These are phyloP conservation scores for Zygoascus sp. DNA, from an alignment of 1,139 yeast species.

Conservation along the genomic window DNA sequence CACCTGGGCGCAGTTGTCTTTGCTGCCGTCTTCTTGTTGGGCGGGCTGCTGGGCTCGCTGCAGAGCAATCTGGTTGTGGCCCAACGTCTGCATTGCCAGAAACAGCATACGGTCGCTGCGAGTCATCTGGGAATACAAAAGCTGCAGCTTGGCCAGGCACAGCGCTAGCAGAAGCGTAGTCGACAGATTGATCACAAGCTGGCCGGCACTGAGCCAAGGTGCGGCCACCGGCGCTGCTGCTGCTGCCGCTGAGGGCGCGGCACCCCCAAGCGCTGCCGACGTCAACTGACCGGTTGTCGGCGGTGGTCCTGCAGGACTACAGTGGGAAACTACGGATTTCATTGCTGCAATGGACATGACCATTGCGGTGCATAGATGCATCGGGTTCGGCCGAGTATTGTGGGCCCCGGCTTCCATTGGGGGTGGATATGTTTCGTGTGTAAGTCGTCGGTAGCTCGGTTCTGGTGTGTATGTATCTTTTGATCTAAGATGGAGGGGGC, in stretches of 20 bases:
- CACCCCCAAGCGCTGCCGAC: too few relatives aligned
- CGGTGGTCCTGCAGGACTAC: neutral
- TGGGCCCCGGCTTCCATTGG: neutral
- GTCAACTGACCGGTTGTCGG: too few relatives aligned
- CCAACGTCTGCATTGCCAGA: slow-evolving; percentile 1
- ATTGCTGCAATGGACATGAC: neutral
- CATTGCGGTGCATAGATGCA: neutral
- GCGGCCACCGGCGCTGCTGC: too few relatives aligned
- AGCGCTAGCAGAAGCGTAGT: neutral
- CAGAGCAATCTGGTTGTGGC: slow-evolving; percentile 2
- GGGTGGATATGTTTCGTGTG: too few relatives aligned
- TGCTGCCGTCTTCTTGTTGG: neutral
- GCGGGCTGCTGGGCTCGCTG: neutral
- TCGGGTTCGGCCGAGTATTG: neutral
- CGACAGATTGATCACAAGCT: neutral
- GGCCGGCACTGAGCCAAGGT: neutral
- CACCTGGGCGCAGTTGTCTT: neutral
- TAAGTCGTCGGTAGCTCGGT: too few relatives aligned
- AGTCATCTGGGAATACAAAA: neutral
- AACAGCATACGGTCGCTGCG: slow-evolving; percentile 4
- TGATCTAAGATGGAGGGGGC: too few relatives aligned
- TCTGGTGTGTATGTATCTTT: too few relatives aligned
- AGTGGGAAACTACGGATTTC: neutral
- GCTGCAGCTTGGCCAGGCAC: neutral
- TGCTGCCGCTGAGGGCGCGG: too few relatives aligned